These are phyloP conservation scores for Globisporangium recalcitrans DNA, from an alignment of 352 stramenopile genomes.

Conservation along the genomic window DNA sequence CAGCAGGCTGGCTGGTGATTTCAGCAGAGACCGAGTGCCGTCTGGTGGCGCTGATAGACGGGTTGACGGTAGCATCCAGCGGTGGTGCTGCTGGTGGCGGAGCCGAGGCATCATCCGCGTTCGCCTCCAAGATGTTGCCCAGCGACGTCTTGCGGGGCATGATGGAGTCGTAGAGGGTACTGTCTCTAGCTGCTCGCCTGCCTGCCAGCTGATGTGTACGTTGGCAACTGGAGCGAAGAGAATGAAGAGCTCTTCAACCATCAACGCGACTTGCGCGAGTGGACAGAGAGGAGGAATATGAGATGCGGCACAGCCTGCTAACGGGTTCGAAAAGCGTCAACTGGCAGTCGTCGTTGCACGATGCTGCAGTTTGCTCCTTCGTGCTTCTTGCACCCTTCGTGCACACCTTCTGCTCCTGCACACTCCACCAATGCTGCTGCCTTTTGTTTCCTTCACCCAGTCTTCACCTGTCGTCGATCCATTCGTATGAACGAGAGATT, in stretches of 20 bases:
- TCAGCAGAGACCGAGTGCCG: neutral
- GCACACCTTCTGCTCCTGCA: too few species aligned
- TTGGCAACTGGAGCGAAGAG: neutral
- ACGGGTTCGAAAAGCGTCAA: neutral
- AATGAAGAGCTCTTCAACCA: neutral
- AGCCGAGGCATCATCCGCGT: neutral
- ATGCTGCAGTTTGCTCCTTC: too few species aligned
- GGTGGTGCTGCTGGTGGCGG: neutral
- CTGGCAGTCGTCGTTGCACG: neutral
- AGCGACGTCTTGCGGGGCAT: conserved; percentile 31
- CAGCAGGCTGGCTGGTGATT: neutral
- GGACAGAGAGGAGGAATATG: neutral
- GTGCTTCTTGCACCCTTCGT: too few species aligned
- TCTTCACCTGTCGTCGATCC: too few species aligned
- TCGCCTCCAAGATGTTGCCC: conserved; percentile 27
- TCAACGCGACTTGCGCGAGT: neutral
- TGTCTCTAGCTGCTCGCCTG: neutral
- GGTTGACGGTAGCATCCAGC: neutral
- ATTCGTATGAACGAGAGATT: too few species aligned
- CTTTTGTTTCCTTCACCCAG: too few species aligned
- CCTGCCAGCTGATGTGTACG: neutral
- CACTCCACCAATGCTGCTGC: too few species aligned
- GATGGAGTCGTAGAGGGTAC: neutral
- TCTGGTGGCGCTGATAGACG: neutral
- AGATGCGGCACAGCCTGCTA: neutral